Percentiles rank a stretch among this genome's conserved stretches.
phyloP scores from a whole-genome alignment of 2,329 filamentous ascomycete genomes.

The Polychaeton citri region DNA sequence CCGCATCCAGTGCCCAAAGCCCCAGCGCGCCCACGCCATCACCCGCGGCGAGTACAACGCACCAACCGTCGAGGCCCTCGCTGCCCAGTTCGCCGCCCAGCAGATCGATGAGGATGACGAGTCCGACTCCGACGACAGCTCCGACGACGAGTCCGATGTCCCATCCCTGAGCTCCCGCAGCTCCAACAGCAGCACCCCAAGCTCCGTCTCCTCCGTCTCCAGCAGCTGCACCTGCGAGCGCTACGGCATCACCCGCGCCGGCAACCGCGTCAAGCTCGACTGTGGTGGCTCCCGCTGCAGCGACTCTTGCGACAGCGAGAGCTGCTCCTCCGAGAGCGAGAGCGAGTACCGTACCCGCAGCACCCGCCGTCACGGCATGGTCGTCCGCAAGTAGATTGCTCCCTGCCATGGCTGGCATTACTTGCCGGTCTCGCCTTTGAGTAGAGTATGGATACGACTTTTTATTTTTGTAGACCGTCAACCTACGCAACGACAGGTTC shows the following conservation, averaged over 20 bases:
- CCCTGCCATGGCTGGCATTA: too few relatives aligned
- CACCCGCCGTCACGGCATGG: conserved; percentile 33
- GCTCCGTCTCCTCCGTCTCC: conserved; percentile 37
- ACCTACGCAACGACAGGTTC: too few relatives aligned
- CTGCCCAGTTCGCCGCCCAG: conserved; percentile 41
- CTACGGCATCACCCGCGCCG: conserved; percentile 84
- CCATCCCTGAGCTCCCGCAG: conserved; percentile 64
- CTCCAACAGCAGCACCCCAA: conserved; percentile 44
- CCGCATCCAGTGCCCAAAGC: conserved; percentile 83
- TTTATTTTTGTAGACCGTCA: too few relatives aligned
- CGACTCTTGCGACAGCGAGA: conserved; percentile 56
- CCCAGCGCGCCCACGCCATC: conserved; percentile 75
- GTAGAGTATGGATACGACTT: too few relatives aligned
- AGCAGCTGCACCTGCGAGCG: conserved; percentile 80
- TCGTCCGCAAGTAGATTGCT: conserved; percentile 23
- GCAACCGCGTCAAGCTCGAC: conserved; percentile 89
- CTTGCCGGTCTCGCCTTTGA: too few relatives aligned
- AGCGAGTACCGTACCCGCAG: conserved; percentile 14
- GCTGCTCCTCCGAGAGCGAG: conserved; percentile 57
- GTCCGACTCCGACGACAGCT: conserved; percentile 44
- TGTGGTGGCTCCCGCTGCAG: conserved; percentile 82
- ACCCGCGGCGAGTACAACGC: conserved; percentile 68
- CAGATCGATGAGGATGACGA: conserved; percentile 47
- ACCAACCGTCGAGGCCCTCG: conserved; percentile 65
- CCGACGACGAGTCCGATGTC: conserved; percentile 25